Evolutionary conservation across 31 red algal species (phyloP).

Genomic region (Odonthalia washingtoniensis): DNA sequence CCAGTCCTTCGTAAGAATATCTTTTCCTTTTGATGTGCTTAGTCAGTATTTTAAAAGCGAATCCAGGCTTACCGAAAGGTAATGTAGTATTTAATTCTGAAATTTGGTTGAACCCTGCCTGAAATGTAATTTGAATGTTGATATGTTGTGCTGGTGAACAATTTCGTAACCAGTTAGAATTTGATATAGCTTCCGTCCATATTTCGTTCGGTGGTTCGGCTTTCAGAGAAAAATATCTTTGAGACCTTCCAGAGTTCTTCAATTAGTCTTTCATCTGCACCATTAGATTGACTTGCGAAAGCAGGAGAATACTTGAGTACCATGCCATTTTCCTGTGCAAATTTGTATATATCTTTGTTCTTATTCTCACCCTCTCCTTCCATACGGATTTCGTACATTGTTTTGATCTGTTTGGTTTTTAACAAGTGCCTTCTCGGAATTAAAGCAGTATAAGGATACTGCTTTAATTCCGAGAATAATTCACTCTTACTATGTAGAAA

Average conservation of each 20-base stretch:
- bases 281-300: conserved; percentile 28
- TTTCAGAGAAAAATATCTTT: not conserved
- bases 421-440: not conserved
- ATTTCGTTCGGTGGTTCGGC: conserved; percentile 8
- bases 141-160: not conserved
- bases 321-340: conserved; percentile 7
- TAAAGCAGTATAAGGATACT: not conserved
- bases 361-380: conserved; percentile 7
- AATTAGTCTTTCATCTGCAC: conserved; percentile 7
- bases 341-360: not conserved
- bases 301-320: conserved; percentile 23
- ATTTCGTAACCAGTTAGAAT: conserved; percentile 44
- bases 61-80: not conserved
- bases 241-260: conserved; percentile 20
- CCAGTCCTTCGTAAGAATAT: conserved; percentile 16
- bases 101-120: not conserved
- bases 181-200: conserved; percentile 37
- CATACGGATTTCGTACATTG: not conserved
- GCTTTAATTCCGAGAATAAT: not conserved
- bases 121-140: not conserved
- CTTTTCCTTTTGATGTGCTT: not conserved
- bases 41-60: conserved; percentile 4
- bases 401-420: not conserved
- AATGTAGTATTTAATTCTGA: not conserved
- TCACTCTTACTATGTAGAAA: not conserved